Evolutionary conservation across 2,329 filamentous ascomycete genomes (phyloP).

Genomic region (Apiospora phragmitis): DNA sequence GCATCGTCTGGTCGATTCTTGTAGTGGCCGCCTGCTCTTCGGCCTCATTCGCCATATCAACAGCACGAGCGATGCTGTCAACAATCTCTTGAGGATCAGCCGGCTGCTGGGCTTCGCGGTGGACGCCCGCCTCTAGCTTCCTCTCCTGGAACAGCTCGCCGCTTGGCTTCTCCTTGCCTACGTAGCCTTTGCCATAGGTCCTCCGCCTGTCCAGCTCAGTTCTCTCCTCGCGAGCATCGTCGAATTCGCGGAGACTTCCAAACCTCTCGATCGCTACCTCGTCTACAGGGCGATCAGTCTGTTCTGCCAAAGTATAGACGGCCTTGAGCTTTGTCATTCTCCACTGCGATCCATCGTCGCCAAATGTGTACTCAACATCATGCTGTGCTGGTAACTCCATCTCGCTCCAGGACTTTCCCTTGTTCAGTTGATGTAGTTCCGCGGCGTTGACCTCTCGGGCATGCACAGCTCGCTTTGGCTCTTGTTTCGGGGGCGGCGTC

Average conservation of each 20-base stretch:
- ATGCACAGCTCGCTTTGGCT: conserved; percentile 72
- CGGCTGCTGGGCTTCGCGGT: conserved; percentile 33
- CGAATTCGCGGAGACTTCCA: conserved; percentile 80
- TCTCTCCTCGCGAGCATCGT: conserved; percentile 90
- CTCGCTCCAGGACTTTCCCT: conserved; percentile 55
- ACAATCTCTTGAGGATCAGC: conserved; percentile 54
- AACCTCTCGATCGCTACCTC: conserved; percentile 82
- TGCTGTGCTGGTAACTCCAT: conserved; percentile 54
- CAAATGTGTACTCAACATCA: conserved; percentile 80
- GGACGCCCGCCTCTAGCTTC: conserved; percentile 55
- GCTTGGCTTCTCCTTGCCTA: conserved; percentile 81
- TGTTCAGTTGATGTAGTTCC: conserved; percentile 62
- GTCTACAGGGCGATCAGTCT: conserved; percentile 71
- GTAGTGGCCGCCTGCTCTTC: conserved; percentile 36
- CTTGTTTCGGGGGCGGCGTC: conserved; percentile 50
- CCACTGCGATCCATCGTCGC: conserved; percentile 89
- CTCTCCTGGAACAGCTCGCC: conserved; percentile 84
- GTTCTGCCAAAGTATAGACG: conserved; percentile 78
- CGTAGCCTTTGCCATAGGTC: conserved; percentile 82
- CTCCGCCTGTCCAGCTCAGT: conserved; percentile 82
- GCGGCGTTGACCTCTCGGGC: conserved; percentile 75
- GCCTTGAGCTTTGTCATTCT: conserved; percentile 92
- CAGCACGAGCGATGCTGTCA: conserved; percentile 54
- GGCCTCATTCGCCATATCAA: conserved; percentile 25
- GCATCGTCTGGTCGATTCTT: conserved; percentile 70